Evolutionary conservation across 345 rosid genomes (phyloP).

Genomic region (Passiflora organensis): DNA sequence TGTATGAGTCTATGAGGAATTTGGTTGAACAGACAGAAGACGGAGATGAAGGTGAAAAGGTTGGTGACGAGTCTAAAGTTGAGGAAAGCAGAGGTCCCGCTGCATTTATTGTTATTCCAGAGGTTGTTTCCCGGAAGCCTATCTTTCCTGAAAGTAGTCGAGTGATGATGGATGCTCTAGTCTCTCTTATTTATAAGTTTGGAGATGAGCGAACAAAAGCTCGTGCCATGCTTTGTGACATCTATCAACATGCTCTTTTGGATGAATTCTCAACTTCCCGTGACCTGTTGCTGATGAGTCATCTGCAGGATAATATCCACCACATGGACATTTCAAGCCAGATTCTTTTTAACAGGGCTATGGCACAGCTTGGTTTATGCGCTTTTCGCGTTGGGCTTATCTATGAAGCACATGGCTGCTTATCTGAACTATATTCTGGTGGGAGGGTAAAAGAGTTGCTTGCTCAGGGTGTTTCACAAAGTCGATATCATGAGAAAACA

Average conservation of each 20-base stretch:
- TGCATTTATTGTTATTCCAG: conserved; percentile 65
- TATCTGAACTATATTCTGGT: conserved; percentile 83
- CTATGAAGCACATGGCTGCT: conserved; percentile 78
- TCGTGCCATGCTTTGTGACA: conserved; percentile 95
- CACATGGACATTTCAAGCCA: conserved; percentile 89
- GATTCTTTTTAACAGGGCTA: conserved; percentile 87
- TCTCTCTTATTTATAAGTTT: conserved; percentile 73
- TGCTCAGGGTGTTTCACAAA: conserved; percentile 94
- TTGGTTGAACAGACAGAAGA: conserved; percentile 57
- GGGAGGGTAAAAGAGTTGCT: conserved; percentile 92
- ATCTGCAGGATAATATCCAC: conserved; percentile 81
- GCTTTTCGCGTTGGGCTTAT: conserved; percentile 78
- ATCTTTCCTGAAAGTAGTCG: conserved; percentile 81
- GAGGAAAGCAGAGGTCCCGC: conserved; percentile 62
- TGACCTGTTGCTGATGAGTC: conserved; percentile 91
- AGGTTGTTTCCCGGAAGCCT: conserved; percentile 78
- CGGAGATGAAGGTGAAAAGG: conserved; percentile 36
- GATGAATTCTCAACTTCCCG: conserved; percentile 74
- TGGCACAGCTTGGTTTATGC: conserved; percentile 97
- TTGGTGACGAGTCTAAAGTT: conserved; percentile 34
- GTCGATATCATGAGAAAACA: conserved; percentile 92
- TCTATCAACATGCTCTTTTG: conserved; percentile 79
- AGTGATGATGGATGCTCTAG: conserved; percentile 78
- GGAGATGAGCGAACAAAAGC: conserved; percentile 99
- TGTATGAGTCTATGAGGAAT: conserved; percentile 91